Conservation (phyloP, 768 basidiomycete genomes). For the Russula abietina region DNA sequence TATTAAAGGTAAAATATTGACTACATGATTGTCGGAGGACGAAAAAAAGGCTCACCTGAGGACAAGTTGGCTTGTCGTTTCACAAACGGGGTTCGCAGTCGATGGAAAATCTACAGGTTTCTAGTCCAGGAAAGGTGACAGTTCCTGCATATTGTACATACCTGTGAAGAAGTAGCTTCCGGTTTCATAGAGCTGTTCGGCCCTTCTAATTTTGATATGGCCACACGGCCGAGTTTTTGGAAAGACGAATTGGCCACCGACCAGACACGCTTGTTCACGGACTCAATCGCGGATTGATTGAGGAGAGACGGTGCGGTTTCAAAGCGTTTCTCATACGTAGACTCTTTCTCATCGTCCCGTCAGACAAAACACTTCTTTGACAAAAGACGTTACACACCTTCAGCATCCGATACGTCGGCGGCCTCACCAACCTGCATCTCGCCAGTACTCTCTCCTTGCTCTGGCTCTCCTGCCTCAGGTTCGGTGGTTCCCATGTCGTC, state of each 20-base stretch:
- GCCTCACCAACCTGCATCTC: slow-evolving; percentile 16
- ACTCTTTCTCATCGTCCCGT: slow-evolving; percentile 26
- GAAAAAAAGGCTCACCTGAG: slow-evolving; percentile 38
- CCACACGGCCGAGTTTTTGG: slow-evolving; percentile 54
- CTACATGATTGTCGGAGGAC: slow-evolving; percentile 10
- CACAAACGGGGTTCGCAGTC: slow-evolving; percentile 50
- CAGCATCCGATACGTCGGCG: slow-evolving; percentile 16
- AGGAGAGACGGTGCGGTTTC: slow-evolving; percentile 51
- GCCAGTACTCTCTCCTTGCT: slow-evolving; percentile 16
- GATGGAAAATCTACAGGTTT: slow-evolving; percentile 46
- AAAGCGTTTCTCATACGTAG: slow-evolving; percentile 71
- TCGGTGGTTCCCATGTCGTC: slow-evolving; percentile 1
- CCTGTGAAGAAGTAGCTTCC: slow-evolving; percentile 16
- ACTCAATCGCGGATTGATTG: slow-evolving; percentile 42
- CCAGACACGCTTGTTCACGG: slow-evolving; percentile 58
- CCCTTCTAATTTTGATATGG: slow-evolving; percentile 45
- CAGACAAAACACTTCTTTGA: neutral
- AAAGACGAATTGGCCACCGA: slow-evolving; percentile 40
- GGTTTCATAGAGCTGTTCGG: slow-evolving; percentile 22
- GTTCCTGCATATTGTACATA: neutral
- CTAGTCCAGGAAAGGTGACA: neutral
- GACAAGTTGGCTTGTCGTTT: slow-evolving; percentile 48
- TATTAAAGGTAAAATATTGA: slow-evolving; percentile 26
- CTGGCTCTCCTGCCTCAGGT: slow-evolving; percentile 19
- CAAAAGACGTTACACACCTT: slow-evolving; percentile 18